These are phyloP conservation scores for Endothia cerciana DNA, from an alignment of 2,329 filamentous ascomycete genomes.

Conservation along the genomic window DNA sequence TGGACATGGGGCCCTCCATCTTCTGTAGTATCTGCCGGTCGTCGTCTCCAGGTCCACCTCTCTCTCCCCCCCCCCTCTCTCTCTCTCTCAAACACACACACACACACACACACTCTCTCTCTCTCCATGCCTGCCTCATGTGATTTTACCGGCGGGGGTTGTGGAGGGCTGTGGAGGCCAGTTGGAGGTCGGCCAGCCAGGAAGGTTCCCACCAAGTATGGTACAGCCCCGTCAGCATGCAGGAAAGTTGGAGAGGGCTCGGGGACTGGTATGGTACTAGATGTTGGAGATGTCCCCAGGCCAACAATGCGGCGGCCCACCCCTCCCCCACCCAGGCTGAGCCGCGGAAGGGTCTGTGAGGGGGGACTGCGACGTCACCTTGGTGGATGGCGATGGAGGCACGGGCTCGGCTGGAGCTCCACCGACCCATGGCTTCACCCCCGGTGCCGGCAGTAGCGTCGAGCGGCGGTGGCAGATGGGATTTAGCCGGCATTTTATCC, in stretches of 20 bases:
- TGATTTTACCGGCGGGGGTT: neutral
- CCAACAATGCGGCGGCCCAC: neutral
- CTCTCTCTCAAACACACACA: too few relatives aligned
- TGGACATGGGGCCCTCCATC: neutral
- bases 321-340: too few relatives aligned
- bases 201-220: too few relatives aligned
- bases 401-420: neutral
- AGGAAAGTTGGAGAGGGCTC: neutral
- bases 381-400: too few relatives aligned
- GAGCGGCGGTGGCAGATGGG: neutral
- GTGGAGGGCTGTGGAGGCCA: neutral
- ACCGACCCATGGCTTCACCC: neutral
- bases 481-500: conserved; percentile 9
- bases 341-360: too few relatives aligned
- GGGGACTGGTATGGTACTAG: neutral
- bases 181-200: neutral
- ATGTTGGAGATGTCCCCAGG: too few relatives aligned
- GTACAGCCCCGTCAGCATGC: neutral
- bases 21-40: neutral
- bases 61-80: too few relatives aligned
- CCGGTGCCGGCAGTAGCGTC: neutral
- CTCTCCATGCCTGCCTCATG: neutral
- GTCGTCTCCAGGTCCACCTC: neutral
- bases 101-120: too few relatives aligned
- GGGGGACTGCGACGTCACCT: neutral